Conservation (phyloP, 768 basidiomycete species). For the Ramaria rubella region DNA sequence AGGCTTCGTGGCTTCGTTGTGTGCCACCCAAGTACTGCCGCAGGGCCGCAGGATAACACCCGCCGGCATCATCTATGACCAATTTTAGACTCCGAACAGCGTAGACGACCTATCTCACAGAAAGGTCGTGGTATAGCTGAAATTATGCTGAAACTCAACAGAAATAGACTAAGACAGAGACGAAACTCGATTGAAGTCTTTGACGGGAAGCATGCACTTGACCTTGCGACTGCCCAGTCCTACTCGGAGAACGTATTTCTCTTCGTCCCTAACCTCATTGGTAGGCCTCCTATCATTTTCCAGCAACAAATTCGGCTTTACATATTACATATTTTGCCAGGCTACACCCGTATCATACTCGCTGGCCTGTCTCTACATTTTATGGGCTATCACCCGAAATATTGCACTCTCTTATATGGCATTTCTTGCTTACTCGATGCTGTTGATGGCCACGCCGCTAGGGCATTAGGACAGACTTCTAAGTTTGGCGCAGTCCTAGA, state of each 20-base stretch:
- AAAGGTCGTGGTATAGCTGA: slow-evolving; percentile 1
- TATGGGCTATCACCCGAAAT: slow-evolving; percentile 94
- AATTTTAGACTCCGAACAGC: background rate
- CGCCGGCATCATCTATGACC: background rate
- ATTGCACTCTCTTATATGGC: slow-evolving; percentile 83
- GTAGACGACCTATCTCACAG: background rate
- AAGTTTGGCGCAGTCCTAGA: slow-evolving; percentile 98
- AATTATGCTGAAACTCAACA: slow-evolving; percentile 5
- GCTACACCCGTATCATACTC: slow-evolving; percentile 85
- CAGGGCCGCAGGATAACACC: too few species aligned
- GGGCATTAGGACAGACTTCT: slow-evolving; percentile 82
- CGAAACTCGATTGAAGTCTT: slow-evolving; percentile 60
- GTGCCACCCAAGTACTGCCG: too few species aligned
- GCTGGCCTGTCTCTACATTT: slow-evolving; percentile 84
- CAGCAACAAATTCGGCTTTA: background rate
- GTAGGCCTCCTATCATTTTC: slow-evolving; percentile 35
- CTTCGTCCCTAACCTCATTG: slow-evolving; percentile 95
- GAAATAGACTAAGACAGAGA: slow-evolving; percentile 27
- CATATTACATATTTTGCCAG: slow-evolving; percentile 32
- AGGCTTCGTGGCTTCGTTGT: too few species aligned
- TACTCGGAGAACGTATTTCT: slow-evolving; percentile 96
- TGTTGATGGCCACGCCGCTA: slow-evolving; percentile 88
- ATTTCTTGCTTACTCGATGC: slow-evolving; percentile 92
- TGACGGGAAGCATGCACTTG: slow-evolving; percentile 80
- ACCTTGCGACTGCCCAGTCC: slow-evolving; percentile 77